Base-by-base conservation (phyloP, 2,329 filamentous ascomycete species). In the Claviceps sp. region DNA sequence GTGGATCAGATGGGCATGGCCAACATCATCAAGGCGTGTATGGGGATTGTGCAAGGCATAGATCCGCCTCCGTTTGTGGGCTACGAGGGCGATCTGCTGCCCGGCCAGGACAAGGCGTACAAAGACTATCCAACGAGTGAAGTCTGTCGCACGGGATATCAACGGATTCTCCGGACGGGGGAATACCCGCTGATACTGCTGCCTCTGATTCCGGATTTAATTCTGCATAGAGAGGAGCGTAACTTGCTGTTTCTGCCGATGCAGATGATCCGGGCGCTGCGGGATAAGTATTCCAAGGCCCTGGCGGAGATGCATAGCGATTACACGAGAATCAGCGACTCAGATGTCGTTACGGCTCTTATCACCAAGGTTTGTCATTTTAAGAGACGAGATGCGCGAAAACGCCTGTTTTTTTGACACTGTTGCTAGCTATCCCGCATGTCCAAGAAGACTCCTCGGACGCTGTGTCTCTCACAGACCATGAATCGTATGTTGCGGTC, bases 261-360 rank as follows among this genome's bases (percentile, higher is more conserved):
- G 30, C 47, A 7, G 18, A 11, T 53, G 47, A 26, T 53, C 4
- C 20, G 26, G 14, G 26, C 47, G 6, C 22, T 53, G 26, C 41
- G 42, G n/a, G 42, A 53, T 1, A 40, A 48, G 24, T 46, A 16
- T 8, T 45, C 47, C 6, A 40, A 37, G 16, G 8, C 22, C 2
- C 40, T 53, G 20, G 20, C 38, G n/a, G 51, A 46, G 16, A 13
- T 47, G 26, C 37, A 53, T 24, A 22, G 5, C 41, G 51, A 53
- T 22, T 50, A 41, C 18, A 20, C 47, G 3, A 50, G 34, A n/a
- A 18, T 53, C 48, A 53, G 51, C 37, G 51, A 53, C 30, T 47
- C 47, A 40, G 55, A 57, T 42, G 48, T 54, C 13, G 24, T 57
- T 40, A 47, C 48, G 11, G 55, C 52, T 6, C 41, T 56, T 22